Evolutionary conservation across 2,329 filamentous ascomycete genomes (phyloP).

Genomic region (Clonostachys byssicola): DNA sequence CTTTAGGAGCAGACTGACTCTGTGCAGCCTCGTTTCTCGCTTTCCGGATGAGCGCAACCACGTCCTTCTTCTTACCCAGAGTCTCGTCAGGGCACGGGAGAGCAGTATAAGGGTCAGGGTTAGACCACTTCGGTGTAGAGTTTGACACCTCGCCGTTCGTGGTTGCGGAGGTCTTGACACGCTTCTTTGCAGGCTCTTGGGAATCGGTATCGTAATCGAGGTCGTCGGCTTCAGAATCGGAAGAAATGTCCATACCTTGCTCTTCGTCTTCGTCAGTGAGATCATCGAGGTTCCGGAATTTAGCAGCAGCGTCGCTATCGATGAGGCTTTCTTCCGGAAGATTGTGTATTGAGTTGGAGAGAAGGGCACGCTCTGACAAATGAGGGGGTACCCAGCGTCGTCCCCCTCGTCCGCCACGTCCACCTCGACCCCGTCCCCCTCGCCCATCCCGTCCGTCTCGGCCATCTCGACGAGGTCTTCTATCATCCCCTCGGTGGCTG

Average conservation of each 20-base stretch:
- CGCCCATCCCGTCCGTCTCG: constrained; percentile 17
- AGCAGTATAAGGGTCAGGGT: constrained; percentile 89
- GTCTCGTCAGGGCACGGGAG: constrained; percentile 75
- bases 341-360: constrained; percentile 35
- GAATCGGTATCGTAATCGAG: constrained; percentile 16
- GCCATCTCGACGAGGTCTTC: constrained; percentile 13
- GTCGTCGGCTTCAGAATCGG: constrained; percentile 14
- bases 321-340: constrained; percentile 41
- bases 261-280: constrained; percentile 59
- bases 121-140: constrained; percentile 78
- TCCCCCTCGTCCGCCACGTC: constrained; percentile 16
- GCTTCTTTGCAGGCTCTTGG: constrained; percentile 29
- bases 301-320: constrained; percentile 37
- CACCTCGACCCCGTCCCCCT: constrained; percentile 12
- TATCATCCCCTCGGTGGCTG: constrained; percentile 7
- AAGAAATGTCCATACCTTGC: constrained; percentile 60
- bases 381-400: constrained; percentile 28
- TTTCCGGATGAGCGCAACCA: constrained; percentile 89
- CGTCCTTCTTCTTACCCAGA: constrained; percentile 73
- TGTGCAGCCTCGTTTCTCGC: constrained; percentile 58
- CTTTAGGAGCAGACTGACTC: constrained; percentile 45
- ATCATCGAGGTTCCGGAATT: constrained; percentile 51
- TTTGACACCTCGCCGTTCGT: constrained; percentile 29
- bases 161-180: constrained; percentile 18
- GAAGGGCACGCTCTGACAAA: constrained; percentile 43